These are phyloP conservation scores for Penicillium longicatenatum DNA, from an alignment of 495 filamentous ascomycete species.

Conservation along the genomic window DNA sequence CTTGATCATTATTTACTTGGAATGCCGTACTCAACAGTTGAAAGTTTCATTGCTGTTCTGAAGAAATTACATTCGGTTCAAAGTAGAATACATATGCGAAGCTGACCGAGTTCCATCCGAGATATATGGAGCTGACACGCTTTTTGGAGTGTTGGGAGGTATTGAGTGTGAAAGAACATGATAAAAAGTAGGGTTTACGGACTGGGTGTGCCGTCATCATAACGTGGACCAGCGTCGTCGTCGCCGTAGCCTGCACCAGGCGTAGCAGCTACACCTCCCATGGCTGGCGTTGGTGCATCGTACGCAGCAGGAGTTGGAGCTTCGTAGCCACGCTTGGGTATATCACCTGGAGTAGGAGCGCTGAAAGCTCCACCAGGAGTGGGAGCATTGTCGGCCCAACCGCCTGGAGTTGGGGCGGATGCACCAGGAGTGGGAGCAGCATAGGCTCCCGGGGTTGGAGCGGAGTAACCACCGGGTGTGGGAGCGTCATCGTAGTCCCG, in stretches of 20 bases:
- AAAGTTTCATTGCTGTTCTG: conserved; percentile 14
- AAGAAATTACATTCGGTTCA: conserved; percentile 24
- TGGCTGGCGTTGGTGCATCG: conserved; percentile 79
- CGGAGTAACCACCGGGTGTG: conserved; percentile 69
- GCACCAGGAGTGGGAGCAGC: conserved; percentile 71
- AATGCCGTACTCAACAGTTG: not conserved
- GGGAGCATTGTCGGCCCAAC: conserved; percentile 62
- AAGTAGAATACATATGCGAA: conserved; percentile 34
- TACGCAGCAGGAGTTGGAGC: conserved; percentile 63
- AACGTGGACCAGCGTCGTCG: conserved; percentile 60
- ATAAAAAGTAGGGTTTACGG: not conserved
- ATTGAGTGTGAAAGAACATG: conserved; percentile 5
- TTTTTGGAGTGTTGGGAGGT: conserved; percentile 13
- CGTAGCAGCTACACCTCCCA: conserved; percentile 67
- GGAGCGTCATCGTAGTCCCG: conserved; percentile 63
- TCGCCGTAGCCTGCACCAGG: conserved; percentile 67
- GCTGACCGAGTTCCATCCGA: conserved; percentile 18
- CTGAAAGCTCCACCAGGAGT: conserved; percentile 63
- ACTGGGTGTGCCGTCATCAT: conserved; percentile 53
- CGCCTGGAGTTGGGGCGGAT: conserved; percentile 79
- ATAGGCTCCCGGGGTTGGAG: conserved; percentile 52
- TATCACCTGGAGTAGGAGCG: conserved; percentile 57
- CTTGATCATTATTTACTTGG: too few species aligned
- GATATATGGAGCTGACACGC: conserved; percentile 15
- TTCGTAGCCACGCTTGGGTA: conserved; percentile 49